Evolutionary conservation across 148 eudicot genomes (phyloP).

Genomic region (Fagopyrum tataricum): DNA sequence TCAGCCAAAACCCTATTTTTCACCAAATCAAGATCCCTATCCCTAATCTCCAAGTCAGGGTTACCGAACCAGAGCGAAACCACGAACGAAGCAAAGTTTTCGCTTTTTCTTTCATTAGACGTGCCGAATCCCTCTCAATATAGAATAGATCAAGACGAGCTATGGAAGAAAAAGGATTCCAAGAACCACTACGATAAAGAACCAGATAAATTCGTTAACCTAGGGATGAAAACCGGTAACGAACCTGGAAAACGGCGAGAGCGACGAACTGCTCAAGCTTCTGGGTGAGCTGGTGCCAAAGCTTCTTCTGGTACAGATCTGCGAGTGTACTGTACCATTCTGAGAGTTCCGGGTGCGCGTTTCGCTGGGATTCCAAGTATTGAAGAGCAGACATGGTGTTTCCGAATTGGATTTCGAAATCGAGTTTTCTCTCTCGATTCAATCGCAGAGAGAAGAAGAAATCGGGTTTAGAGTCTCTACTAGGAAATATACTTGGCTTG

Average conservation of each 20-base stretch:
- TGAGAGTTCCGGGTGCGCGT: constrained; percentile 64
- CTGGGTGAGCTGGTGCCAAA: constrained; percentile 91
- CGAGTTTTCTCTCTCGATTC: constrained; percentile 5
- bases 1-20: background rate
- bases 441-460: background rate
- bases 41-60: background rate
- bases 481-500: constrained; percentile 13
- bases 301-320: constrained; percentile 92
- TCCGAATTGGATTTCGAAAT: background rate
- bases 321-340: constrained; percentile 74
- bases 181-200: background rate
- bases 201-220: background rate
- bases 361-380: constrained; percentile 59
- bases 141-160: constrained; percentile 2
- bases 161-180: background rate
- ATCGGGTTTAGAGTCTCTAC: constrained; percentile 6
- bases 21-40: background rate
- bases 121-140: background rate
- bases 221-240: too few species aligned
- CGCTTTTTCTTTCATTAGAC: background rate
- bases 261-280: constrained; percentile 88
- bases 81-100: background rate
- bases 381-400: constrained; percentile 57
- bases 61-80: background rate
- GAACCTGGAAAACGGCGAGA: constrained; percentile 71